These are phyloP conservation scores for Roridomyces roridus DNA, from an alignment of 768 basidiomycete genomes.

Conservation along the genomic window DNA sequence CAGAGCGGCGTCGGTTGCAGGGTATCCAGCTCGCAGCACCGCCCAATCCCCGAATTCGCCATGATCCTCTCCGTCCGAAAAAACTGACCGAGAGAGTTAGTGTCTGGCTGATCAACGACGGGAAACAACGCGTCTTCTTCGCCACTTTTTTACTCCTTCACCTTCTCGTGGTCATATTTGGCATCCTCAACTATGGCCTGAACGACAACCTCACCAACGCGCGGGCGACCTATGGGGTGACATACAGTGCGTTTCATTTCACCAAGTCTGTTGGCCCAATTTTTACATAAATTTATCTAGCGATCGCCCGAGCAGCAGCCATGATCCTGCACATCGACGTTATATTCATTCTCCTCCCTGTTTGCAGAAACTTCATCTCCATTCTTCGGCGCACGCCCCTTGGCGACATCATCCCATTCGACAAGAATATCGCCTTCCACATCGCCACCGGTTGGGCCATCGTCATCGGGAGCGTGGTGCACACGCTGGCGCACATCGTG, in stretches of 20 bases:
- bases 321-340: conserved; percentile 91
- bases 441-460: conserved; percentile 93
- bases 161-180: conserved; percentile 60
- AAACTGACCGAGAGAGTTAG: conserved; percentile 34
- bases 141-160: conserved; percentile 67
- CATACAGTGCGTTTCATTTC: conserved; percentile 50
- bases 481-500: conserved; percentile 85
- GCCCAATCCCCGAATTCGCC: conserved; percentile 32
- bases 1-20: conserved; percentile 66
- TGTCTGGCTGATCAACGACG: conserved; percentile 76
- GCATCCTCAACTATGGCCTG: conserved; percentile 59
- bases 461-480: conserved; percentile 75
- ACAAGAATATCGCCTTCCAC: conserved; percentile 92
- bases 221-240: conserved; percentile 61
- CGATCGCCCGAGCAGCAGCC: conserved; percentile 87
- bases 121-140: conserved; percentile 62
- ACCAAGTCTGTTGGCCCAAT: not conserved
- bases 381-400: conserved; percentile 85
- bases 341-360: conserved; percentile 91
- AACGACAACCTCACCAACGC: conserved; percentile 66
- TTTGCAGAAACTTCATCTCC: conserved; percentile 95
- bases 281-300: conserved; percentile 42
- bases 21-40: conserved; percentile 53
- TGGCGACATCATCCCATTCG: conserved; percentile 88
- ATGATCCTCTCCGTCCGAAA: conserved; percentile 42